Conservation (phyloP, 805 yeast genomes). For the Kuraishia molischiana region DNA sequence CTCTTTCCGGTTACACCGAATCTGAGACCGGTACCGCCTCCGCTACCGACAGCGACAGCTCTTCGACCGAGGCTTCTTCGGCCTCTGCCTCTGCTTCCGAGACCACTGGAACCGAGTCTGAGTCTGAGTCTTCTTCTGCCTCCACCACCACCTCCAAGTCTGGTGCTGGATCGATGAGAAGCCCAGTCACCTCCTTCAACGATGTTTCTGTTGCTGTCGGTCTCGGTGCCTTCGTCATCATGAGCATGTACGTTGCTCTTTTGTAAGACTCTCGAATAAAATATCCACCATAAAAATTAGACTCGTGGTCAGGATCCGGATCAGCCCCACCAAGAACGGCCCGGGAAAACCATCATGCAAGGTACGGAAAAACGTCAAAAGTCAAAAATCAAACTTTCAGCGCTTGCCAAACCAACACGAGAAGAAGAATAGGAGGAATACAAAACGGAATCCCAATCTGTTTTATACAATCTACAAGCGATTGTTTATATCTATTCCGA, state of each 20-base stretch:
- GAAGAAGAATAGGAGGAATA: too few relatives aligned
- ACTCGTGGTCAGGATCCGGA: too few relatives aligned
- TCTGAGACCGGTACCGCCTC: slow-evolving; percentile 19
- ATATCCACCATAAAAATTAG: too few relatives aligned
- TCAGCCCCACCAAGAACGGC: too few relatives aligned
- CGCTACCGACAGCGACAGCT: slow-evolving; percentile 19
- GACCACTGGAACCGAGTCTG: slow-evolving; percentile 2
- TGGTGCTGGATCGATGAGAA: background rate
- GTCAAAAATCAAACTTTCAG: too few relatives aligned
- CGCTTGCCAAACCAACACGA: too few relatives aligned
- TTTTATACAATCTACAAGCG: too few relatives aligned
- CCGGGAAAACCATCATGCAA: too few relatives aligned
- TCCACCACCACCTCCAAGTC: slow-evolving; percentile 6
- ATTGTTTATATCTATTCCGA: too few relatives aligned
- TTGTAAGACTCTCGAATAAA: too few relatives aligned
- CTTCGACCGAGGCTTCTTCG: slow-evolving; percentile 8
- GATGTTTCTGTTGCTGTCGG: slow-evolving; percentile 2
- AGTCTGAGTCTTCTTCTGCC: slow-evolving; percentile 9
- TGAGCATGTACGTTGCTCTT: slow-evolving; percentile 7
- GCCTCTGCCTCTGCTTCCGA: slow-evolving; percentile 8
- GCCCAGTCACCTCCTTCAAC: slow-evolving; percentile 4
- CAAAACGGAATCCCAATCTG: too few relatives aligned
- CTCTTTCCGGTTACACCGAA: slow-evolving; percentile 15
- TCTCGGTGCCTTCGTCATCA: slow-evolving; percentile 1
- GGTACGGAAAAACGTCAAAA: too few relatives aligned